These are phyloP conservation scores for Apophysomyces sp. DNA, from an alignment of 371 early-diverging fungal genomes.

Conservation along the genomic window DNA sequence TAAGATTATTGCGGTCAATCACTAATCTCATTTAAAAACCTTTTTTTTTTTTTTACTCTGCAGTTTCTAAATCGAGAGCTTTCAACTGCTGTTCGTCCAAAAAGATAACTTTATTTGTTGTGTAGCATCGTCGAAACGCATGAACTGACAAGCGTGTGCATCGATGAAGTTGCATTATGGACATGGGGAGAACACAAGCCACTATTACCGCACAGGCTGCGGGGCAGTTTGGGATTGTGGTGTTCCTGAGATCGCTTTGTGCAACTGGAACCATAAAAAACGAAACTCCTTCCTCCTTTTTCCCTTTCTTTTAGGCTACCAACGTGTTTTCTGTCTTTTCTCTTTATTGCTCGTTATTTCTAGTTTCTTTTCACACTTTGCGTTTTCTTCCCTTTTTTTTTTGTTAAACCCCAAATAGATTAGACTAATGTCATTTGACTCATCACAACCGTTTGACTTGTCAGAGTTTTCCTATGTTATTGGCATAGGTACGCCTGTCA, in stretches of 20 bases:
- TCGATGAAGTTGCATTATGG: background rate
- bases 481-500: slow-evolving; percentile 54
- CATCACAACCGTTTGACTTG: slow-evolving; percentile 33
- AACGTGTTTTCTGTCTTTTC: slow-evolving; percentile 1
- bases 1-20: background rate
- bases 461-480: slow-evolving; percentile 49
- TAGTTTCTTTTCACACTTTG: background rate
- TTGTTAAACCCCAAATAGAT: background rate
- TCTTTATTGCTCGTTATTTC: background rate
- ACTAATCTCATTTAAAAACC: background rate
- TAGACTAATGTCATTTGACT: background rate
- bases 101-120: slow-evolving; percentile 23
- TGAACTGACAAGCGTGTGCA: background rate
- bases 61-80: slow-evolving; percentile 6
- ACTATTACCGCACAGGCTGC: background rate
- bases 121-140: background rate
- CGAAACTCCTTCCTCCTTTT: background rate
- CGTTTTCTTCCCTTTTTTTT: background rate
- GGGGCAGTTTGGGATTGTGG: background rate
- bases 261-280: background rate
- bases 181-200: slow-evolving; percentile 3
- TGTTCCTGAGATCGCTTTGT: slow-evolving; percentile 1
- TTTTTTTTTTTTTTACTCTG: slow-evolving; percentile 9
- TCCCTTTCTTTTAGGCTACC: background rate
- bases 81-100: slow-evolving; percentile 24